Base-by-base conservation (phyloP, 208 protist genomes). In the Trypanosoma caninum region DNA sequence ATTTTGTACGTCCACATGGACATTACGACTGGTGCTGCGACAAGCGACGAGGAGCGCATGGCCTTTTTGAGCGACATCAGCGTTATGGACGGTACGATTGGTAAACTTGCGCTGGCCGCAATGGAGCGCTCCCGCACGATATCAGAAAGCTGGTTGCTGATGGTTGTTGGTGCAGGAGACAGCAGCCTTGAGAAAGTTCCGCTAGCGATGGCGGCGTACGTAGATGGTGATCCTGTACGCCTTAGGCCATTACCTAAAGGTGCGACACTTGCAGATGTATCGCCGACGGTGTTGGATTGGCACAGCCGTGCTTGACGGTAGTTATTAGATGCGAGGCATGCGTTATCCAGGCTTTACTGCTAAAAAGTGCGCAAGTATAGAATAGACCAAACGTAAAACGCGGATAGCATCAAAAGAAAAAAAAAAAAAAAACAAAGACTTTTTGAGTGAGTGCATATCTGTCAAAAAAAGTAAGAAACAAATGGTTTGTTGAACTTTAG, bases 71-170 rank as follows among this genome's bases (percentile, higher is more conserved):
- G 83, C 59, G 66, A 81, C 22, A 68, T 88, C 52, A 88, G 87
- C 58, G 65, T 91, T 33, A 64, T 94, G 28, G 87, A 94, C 59
- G 60, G 74, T 23, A 59, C 72, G 2, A 41, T 94, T 5, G 82
- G 82, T 33, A 73, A 65, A 20, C 46, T 94, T 38, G 72, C 74
- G 14, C 40, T 91, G 27, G 65, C 73, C 2, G 71, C 83, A 0
- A 55, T 51, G 18, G 35, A 65, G 30, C 84, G 82, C 57, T 83
- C 82, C 22, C 60, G 59, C 4, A 31, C 20, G 3, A 44, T 48
- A 1, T 28, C 52, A 27, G 83, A 89, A 59, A 89, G 80, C 63
- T 94, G 87, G 87, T 66, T 91, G 25, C 56, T 91, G 10, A 67
- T 88, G 23, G 18, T 91, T 34, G 76, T 76, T 25, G 71, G 83